These are phyloP conservation scores for Solanum etuberosum DNA, from an alignment of 257 asterid species.

Conservation along the genomic window DNA sequence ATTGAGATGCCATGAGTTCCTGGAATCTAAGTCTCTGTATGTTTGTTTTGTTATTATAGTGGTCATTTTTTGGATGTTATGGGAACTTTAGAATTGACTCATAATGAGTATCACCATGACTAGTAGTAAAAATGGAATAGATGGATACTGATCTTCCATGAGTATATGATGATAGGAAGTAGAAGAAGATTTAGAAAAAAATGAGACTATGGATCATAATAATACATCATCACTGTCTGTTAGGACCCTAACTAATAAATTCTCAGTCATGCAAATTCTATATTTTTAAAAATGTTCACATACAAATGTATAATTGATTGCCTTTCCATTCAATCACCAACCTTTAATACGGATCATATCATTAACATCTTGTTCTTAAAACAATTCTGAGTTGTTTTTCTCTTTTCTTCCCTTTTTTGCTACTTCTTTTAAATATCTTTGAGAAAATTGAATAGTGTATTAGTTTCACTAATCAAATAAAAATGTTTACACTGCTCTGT, in stretches of 20 bases:
- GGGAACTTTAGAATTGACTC: slow-evolving; percentile 16
- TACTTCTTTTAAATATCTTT: background rate
- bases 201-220: slow-evolving; percentile 7
- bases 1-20: too few relatives aligned
- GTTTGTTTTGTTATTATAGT: background rate
- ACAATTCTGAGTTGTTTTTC: background rate
- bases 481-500: background rate
- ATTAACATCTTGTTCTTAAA: background rate
- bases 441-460: background rate
- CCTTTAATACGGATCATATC: background rate
- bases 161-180: background rate
- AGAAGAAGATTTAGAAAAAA: background rate
- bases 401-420: background rate
- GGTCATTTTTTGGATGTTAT: background rate
- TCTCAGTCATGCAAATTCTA: background rate
- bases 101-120: slow-evolving; percentile 7
- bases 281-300: background rate
- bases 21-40: too few relatives aligned
- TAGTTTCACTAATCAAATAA: background rate
- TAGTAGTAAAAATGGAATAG: slow-evolving; percentile 9
- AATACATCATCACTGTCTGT: too few relatives aligned
- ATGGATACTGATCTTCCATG: slow-evolving; percentile 23
- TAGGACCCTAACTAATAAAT: slow-evolving; percentile 12
- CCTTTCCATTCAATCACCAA: slow-evolving; percentile 4
- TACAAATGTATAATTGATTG: background rate